Percentiles rank a stretch among this genome's conserved stretches.
Conservation (phyloP, 139 green algal species). For the Eudorina sp. region DNA sequence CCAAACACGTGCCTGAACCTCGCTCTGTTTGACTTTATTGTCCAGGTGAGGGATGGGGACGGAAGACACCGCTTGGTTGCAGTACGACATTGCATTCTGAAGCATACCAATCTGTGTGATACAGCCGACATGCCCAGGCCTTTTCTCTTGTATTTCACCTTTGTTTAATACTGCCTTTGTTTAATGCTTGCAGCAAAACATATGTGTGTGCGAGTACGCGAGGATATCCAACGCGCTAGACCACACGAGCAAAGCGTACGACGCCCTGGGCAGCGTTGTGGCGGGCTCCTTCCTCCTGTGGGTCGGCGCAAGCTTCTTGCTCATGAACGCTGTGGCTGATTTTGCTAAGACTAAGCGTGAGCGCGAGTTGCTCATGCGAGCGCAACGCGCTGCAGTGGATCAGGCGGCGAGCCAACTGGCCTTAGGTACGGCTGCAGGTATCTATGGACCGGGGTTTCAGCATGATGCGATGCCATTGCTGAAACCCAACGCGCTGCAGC, state of each 20-base stretch:
- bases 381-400: constrained; percentile 29
- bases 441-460: constrained; percentile 4
- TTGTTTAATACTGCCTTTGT: not conserved
- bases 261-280: constrained; percentile 34
- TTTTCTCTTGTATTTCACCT: not conserved
- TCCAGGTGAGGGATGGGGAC: constrained; percentile 1
- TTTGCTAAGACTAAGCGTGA: constrained; percentile 52
- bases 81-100: not conserved
- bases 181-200: not conserved
- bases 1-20: constrained; percentile 41
- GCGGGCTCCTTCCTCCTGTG: constrained; percentile 53
- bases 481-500: not conserved
- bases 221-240: not conserved
- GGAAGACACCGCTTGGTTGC: not conserved
- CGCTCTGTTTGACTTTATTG: constrained; percentile 38
- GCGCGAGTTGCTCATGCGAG: constrained; percentile 45
- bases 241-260: constrained; percentile 20
- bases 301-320: constrained; percentile 48
- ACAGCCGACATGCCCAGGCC: too few species aligned
- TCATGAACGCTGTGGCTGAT: constrained; percentile 49
- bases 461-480: constrained; percentile 35
- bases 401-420: constrained; percentile 4
- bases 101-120: too few species aligned
- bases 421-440: constrained; percentile 2
- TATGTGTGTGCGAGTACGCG: not conserved